phyloP scores from a whole-genome alignment of 2,329 filamentous ascomycete genomes.

The Penicillium sp. region DNA sequence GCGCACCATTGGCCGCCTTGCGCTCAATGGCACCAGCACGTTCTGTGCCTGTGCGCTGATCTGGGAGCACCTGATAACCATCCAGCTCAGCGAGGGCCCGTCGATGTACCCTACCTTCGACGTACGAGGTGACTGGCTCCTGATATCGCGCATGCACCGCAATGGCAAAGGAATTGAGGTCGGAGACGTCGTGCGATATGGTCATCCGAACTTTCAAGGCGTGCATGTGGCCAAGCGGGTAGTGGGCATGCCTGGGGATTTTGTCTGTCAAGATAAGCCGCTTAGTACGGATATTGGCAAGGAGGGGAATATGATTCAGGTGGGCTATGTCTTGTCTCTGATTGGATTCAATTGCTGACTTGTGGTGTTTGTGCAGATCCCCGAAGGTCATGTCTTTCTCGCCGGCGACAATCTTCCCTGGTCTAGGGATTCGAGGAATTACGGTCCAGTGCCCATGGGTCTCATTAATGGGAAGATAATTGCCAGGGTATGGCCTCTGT shows the following conservation, averaged over 20 bases:
- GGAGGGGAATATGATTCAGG: slow-evolving; percentile 47
- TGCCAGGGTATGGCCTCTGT: slow-evolving; percentile 44
- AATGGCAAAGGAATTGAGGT: slow-evolving; percentile 65
- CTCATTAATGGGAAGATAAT: slow-evolving; percentile 81
- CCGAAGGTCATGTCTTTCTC: slow-evolving; percentile 87
- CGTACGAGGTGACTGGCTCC: slow-evolving; percentile 63
- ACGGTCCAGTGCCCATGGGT: slow-evolving; percentile 81
- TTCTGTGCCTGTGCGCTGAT: slow-evolving; percentile 37
- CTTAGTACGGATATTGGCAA: slow-evolving; percentile 31
- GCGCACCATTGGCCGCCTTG: slow-evolving; percentile 24
- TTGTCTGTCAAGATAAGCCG: slow-evolving; percentile 46
- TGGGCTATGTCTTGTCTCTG: slow-evolving; percentile 31
- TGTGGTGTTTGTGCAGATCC: slow-evolving; percentile 57
- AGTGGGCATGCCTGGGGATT: slow-evolving; percentile 65
- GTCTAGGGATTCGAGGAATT: slow-evolving; percentile 82
- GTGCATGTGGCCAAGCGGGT: slow-evolving; percentile 74
- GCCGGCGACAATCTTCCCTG: slow-evolving; percentile 81
- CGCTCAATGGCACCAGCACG: slow-evolving; percentile 30
- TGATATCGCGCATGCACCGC: slow-evolving; percentile 66
- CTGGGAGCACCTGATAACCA: slow-evolving; percentile 59
- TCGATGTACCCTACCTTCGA: slow-evolving; percentile 88
- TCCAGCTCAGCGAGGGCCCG: slow-evolving; percentile 64
- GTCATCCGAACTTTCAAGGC: slow-evolving; percentile 65
- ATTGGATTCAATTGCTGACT: slow-evolving; percentile 3
- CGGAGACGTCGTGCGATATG: slow-evolving; percentile 81